Evolutionary conservation across 306 rosid species (phyloP), one percentile per base, ranked within the genome.

Genomic region (Canavalia ensiformis): DNA sequence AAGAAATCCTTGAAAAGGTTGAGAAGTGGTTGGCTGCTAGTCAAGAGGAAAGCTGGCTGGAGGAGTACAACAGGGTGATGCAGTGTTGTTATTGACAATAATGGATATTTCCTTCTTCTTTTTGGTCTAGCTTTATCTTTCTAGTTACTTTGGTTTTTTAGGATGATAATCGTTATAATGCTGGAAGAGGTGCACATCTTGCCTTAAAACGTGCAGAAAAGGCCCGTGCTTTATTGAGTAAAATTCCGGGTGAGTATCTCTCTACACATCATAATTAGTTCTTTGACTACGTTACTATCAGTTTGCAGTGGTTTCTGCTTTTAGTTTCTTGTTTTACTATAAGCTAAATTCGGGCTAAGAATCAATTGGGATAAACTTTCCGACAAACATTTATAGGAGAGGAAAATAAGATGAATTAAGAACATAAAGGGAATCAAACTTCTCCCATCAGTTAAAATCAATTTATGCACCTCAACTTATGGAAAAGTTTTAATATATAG

Each of bases 21-120:
- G 94, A 94, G 74, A 92, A 92, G 81, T 92, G 97, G 97, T 52
- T 92, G 68, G 82, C 72, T 73, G 94, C 94, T 12, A 77, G 88
- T 75, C 89, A 89, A 81, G 98, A 94, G 81, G 98, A 94, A 84
- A 84, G 86, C 82, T 92, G 98, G 97, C 89, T 92, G n/a, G 95
- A 94, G 88, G 97, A 92, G 77, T 92, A 94, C 85, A 90, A 90
- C 69, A 88, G 88, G 92, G 97, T 94, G 81, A 75, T 66, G 72
- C 55, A 57, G 46, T 45, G 34, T 18, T 60, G 51, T 69, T 51
- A 29, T 78, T 50, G 7, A 41, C 37, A 60, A 52, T 45, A 5
- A 35, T 45, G 12, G 1, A 55, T 45, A 58, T 13, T 72, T 84
- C 52, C 41, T 25, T 55, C 58, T 13, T 49, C 3, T 25, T 3